Base-by-base conservation (phyloP, 495 filamentous ascomycete species). In the Aspergillus sclerotioniger region DNA sequence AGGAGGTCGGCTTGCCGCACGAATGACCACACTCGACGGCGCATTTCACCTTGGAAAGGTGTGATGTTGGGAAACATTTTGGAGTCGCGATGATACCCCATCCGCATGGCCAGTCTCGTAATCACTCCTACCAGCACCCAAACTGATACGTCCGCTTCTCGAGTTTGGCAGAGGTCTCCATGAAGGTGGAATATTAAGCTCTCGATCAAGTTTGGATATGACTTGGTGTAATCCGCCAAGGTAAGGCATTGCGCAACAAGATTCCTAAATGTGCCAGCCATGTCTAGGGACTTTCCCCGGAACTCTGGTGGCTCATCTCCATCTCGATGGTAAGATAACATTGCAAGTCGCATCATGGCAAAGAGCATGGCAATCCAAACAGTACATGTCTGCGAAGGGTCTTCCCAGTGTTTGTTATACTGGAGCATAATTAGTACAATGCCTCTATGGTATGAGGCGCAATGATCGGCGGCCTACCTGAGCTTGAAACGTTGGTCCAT, bases 11-110 rank as follows among this genome's bases (percentile, higher is more conserved):
- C 80, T 63, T 88, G 84, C 44, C 90, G 81, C 16, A 99, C 82
- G 62, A 93, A 84, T 1, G 87, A 82, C 94, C 95, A 99, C 8
- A 96, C 83, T 56, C 94, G 82, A 45, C 93, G 81, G 54, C 94
- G 82, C 84, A 98, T 92, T 71, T 99, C 94, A 20, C 87, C 92
- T 68, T 95, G 86, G 63, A 93, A 96, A 6, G 91, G 88, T 5
- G 86, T 84, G 59, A 99, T 87, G 51, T 85, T 86, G 12, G 90
- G 81, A 65, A 91, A 96, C 71, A 87, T 85, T 64, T 88, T 89
- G 13, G 90, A 84, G 68, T 99, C 94, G 54, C 95, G 84, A 66
- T 99, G 94, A 58, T 96, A 95, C 47, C 94, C 94, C 90, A 96
- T 96, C 25, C 90, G 83, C 81, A 97, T 91, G 9, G 93, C 90